Conservation (phyloP, 1,284 basidiomycete genomes). For the Sanghuangporus weigelae region DNA sequence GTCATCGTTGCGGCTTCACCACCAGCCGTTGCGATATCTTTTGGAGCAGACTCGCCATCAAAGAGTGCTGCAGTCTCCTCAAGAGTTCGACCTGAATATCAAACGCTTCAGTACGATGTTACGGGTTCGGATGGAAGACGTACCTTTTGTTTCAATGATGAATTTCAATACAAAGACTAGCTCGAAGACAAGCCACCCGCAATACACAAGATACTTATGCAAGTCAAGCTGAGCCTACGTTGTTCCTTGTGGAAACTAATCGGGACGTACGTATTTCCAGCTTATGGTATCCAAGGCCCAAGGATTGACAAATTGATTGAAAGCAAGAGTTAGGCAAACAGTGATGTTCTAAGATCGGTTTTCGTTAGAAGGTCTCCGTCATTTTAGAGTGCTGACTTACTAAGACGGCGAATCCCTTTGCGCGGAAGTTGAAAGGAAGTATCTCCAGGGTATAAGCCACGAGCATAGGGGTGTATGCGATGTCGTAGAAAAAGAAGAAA, state of each 20-base stretch:
- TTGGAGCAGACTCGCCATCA: slow-evolving; percentile 25
- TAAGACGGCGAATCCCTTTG: slow-evolving; percentile 77
- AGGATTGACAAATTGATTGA: slow-evolving; percentile 74
- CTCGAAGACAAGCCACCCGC: slow-evolving; percentile 56
- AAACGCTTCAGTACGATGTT: neutral
- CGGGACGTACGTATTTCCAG: slow-evolving; percentile 53
- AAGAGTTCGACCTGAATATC: slow-evolving; percentile 45
- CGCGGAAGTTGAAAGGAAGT: slow-evolving; percentile 63
- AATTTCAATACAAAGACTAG: slow-evolving; percentile 50
- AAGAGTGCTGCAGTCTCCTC: slow-evolving; percentile 59
- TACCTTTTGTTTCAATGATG: slow-evolving; percentile 59
- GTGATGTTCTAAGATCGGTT: slow-evolving; percentile 44
- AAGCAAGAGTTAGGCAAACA: slow-evolving; percentile 50
- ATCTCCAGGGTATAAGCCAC: slow-evolving; percentile 74
- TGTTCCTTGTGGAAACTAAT: neutral
- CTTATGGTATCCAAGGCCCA: slow-evolving; percentile 59
- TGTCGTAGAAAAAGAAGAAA: slow-evolving; percentile 64
- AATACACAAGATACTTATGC: slow-evolving; percentile 49
- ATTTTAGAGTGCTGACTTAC: slow-evolving; percentile 28
- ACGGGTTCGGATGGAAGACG: neutral
- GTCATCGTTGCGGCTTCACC: slow-evolving; percentile 48
- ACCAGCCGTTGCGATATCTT: slow-evolving; percentile 41
- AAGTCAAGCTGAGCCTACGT: neutral
- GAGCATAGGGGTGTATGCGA: slow-evolving; percentile 71
- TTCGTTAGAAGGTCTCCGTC: neutral